Evolutionary conservation across 2,329 filamentous ascomycete species (phyloP), one percentile per base, ranked within the genome.

Genomic region (Hymenoscyphus salicellus): DNA sequence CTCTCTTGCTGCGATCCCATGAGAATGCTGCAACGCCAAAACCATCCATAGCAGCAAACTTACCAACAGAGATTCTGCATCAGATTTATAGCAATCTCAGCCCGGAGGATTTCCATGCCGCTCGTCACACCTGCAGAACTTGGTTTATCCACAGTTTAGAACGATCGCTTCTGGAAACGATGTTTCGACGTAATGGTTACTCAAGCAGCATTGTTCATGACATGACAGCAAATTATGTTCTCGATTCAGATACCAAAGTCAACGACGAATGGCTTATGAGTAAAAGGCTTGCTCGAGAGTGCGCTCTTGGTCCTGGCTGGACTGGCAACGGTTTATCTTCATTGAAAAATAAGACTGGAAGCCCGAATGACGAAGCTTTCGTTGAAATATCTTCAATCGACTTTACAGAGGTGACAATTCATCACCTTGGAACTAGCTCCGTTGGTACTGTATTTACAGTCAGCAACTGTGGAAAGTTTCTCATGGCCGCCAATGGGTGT

Each of bases 81-180:
- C 70, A 77, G 5, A 74, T 81, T 11, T 78, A 77, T 64, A 55
- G 46, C 14, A 65, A 72, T 7, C 73, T 81, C 5, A 56, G 66
- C 3, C 78, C 78, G 0, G 56, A 63, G 10, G 78, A 80, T 69
- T 89, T 88, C 72, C 83, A 90, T 70, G 79, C 84, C 62, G 85
- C 86, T 17, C 81, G 87, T 20, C 82, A 84, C 66, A 82, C 82
- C 20, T 90, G 86, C 71, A 81, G 82, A 56, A 75, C 76, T 41
- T 90, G 85, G 87, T 85, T 88, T 77, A 74, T 80, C 43, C 81
- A 80, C 26, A 84, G 85, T 59, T 73, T 89, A n/a, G 77, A 86
- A 59, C 74, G 75, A 52, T 75, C 70, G 1, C 69, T 89, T 1
- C 76, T 89, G 11, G 74, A 76, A 30, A 71, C 70, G 1, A 87